phyloP scores from a whole-genome alignment of 331 rosid species.

The Pyrus hybrid region DNA sequence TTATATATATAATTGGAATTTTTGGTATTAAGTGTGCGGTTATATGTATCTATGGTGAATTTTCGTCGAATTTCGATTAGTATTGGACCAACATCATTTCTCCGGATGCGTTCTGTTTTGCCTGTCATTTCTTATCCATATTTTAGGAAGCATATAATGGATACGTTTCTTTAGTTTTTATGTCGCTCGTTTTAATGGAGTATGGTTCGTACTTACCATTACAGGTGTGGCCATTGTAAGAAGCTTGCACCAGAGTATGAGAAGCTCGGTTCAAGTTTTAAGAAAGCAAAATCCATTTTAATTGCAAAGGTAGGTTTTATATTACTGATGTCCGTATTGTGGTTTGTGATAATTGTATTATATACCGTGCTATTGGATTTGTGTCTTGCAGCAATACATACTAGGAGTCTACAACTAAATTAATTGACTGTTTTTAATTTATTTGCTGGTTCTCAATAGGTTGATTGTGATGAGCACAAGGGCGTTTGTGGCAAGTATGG shows the following conservation, averaged over 20 bases:
- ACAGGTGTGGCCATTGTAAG: slow-evolving; percentile 95
- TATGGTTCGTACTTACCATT: background rate
- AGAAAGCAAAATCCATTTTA: slow-evolving; percentile 51
- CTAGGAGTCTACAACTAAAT: background rate
- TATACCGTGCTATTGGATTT: background rate
- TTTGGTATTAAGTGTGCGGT: background rate
- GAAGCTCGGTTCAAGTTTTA: slow-evolving; percentile 63
- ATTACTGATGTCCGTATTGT: background rate
- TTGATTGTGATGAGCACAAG: slow-evolving; percentile 90
- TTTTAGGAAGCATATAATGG: background rate
- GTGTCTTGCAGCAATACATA: background rate
- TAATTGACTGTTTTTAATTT: background rate
- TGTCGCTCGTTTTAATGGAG: background rate
- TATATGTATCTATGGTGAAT: background rate
- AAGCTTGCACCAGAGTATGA: slow-evolving; percentile 86
- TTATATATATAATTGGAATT: background rate
- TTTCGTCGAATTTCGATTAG: background rate
- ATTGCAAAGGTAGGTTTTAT: slow-evolving; percentile 58
- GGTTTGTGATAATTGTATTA: background rate
- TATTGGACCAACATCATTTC: background rate
- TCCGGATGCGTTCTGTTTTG: background rate
- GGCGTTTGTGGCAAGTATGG: slow-evolving; percentile 62
- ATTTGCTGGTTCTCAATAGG: slow-evolving; percentile 31
- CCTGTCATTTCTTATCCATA: background rate
- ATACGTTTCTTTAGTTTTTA: background rate